These are phyloP conservation scores for Nitzschia palea DNA, from an alignment of 108 stramenopile genomes.

Conservation along the genomic window DNA sequence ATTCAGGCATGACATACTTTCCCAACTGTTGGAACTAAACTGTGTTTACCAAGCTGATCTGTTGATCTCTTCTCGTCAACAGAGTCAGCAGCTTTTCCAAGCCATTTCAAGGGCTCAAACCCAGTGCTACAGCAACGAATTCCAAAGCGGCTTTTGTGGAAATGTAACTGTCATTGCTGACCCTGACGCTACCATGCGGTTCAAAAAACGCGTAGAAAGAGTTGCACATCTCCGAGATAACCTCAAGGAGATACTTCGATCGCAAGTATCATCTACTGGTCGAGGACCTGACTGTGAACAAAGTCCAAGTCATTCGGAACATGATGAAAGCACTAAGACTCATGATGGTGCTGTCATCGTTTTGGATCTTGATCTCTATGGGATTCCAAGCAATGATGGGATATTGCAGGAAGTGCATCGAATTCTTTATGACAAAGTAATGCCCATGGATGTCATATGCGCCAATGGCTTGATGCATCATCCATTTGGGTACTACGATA, in stretches of 20 bases:
- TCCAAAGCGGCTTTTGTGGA: neutral
- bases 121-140: neutral
- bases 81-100: neutral
- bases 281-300: too few species aligned
- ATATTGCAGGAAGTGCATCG: neutral
- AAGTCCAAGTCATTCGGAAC: too few species aligned
- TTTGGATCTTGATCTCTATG: neutral
- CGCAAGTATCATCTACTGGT: too few species aligned
- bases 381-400: neutral
- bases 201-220: neutral
- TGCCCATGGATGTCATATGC: conserved; percentile 3
- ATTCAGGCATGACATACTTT: too few species aligned
- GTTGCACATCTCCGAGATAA: neutral
- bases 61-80: neutral
- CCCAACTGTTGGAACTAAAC: conserved; percentile 1
- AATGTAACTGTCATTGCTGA: neutral
- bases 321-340: neutral
- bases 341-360: neutral
- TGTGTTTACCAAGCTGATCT: neutral
- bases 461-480: neutral
- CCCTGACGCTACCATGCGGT: too few species aligned
- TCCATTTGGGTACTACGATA: conserved; percentile 20
- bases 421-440: neutral
- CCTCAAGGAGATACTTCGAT: neutral
- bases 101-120: neutral